Evolutionary conservation across 192 early-diverging fungal species (phyloP).

Genomic region (Backusella circina): DNA sequence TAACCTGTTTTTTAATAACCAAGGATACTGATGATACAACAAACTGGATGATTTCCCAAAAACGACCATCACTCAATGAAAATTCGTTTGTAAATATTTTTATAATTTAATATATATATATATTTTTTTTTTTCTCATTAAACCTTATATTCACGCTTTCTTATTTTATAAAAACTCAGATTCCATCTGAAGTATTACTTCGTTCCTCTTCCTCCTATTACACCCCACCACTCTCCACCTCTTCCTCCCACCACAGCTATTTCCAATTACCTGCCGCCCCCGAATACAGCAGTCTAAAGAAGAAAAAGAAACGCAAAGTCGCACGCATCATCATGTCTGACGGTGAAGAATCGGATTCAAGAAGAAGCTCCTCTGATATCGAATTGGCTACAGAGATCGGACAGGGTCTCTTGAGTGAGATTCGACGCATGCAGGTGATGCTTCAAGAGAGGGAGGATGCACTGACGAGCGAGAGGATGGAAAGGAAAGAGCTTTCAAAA

Average conservation of each 20-base stretch:
- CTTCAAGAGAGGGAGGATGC: conserved; percentile 29
- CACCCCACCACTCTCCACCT: not conserved
- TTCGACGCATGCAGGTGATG: conserved; percentile 29
- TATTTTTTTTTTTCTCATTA: not conserved
- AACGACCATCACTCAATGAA: not conserved
- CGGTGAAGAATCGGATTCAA: not conserved
- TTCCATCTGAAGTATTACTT: not conserved
- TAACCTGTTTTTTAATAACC: too few species aligned
- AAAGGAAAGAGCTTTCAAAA: conserved; percentile 20
- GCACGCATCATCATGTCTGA: not conserved
- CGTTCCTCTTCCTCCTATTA: not conserved
- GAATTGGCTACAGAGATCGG: conserved; percentile 37
- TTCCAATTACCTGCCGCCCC: not conserved
- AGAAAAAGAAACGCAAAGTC: not conserved
- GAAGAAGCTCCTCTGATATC: conserved; percentile 22
- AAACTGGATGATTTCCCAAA: not conserved
- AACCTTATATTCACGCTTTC: not conserved
- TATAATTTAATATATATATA: not conserved
- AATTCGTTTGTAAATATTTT: not conserved
- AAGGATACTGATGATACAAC: not conserved
- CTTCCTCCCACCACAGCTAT: not conserved
- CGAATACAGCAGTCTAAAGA: not conserved
- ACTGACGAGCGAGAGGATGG: conserved; percentile 13
- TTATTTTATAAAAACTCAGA: not conserved
- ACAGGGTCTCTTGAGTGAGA: conserved; percentile 28